These are phyloP conservation scores for Pseudocercospora macadamiae DNA, from an alignment of 2,329 filamentous ascomycete species.

Conservation along the genomic window DNA sequence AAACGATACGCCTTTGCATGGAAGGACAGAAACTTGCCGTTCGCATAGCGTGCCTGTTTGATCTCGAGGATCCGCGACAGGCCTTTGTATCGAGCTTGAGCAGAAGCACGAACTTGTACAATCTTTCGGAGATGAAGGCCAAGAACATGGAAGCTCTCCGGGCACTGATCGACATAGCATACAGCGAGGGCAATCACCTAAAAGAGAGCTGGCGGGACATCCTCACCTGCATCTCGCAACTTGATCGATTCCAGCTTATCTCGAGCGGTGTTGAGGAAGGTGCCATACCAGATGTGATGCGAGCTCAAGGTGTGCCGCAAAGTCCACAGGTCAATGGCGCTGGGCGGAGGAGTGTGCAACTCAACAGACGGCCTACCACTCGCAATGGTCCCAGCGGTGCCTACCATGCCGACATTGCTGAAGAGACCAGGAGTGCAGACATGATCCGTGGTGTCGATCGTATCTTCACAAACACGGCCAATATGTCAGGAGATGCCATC, in stretches of 20 bases:
- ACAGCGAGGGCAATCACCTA: constrained; percentile 87
- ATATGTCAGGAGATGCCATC: constrained; percentile 90
- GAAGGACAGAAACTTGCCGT: constrained; percentile 95
- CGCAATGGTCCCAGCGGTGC: constrained; percentile 42
- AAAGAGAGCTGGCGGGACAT: constrained; percentile 94
- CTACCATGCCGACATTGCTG: constrained; percentile 78
- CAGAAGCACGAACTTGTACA: constrained; percentile 94
- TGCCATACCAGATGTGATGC: constrained; percentile 86
- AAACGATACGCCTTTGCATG: constrained; percentile 88
- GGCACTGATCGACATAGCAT: constrained; percentile 85
- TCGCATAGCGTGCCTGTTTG: constrained; percentile 89
- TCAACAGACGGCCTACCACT: constrained; percentile 55
- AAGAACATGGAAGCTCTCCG: constrained; percentile 97
- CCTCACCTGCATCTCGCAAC: constrained; percentile 90
- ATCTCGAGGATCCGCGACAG: constrained; percentile 87
- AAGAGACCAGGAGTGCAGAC: constrained; percentile 89
- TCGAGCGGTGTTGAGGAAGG: constrained; percentile 93
- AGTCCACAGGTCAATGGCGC: constrained; percentile 20
- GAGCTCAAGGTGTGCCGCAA: constrained; percentile 52
- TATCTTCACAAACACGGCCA: constrained; percentile 95
- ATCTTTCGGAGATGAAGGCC: constrained; percentile 88
- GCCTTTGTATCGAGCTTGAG: constrained; percentile 92
- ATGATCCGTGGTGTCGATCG: constrained; percentile 91
- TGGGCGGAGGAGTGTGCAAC: constrained; percentile 55
- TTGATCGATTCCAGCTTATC: constrained; percentile 92